A percentile compares a stretch with the other conserved stretches of the same genome.
Conservation (phyloP, 768 basidiomycete genomes). For the Leucocoprinus leucothites region DNA sequence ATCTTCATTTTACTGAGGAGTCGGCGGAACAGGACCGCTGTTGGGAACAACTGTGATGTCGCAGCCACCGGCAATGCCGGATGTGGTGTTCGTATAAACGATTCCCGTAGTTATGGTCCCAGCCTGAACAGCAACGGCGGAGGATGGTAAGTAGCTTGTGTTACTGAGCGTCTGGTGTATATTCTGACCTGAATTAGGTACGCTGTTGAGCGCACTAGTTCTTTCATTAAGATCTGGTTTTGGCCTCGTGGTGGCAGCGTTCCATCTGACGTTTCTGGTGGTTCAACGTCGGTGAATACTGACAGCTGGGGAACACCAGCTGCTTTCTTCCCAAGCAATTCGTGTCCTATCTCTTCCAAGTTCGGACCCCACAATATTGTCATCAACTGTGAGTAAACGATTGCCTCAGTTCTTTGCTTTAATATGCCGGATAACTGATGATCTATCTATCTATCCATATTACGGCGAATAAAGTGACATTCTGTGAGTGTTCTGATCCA, state of each 20-base stretch:
- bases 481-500: slow-evolving; percentile 42
- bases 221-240: slow-evolving; percentile 68
- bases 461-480: slow-evolving; percentile 38
- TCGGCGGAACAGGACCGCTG: slow-evolving; percentile 27
- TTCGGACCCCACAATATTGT: slow-evolving; percentile 61
- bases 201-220: slow-evolving; percentile 57
- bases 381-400: slow-evolving; percentile 45
- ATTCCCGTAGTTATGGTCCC: slow-evolving; percentile 51
- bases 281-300: slow-evolving; percentile 42
- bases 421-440: neutral
- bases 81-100: slow-evolving; percentile 16
- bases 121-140: slow-evolving; percentile 57
- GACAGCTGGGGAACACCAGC: slow-evolving; percentile 55
- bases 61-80: slow-evolving; percentile 41
- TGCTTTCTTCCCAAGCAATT: slow-evolving; percentile 58
- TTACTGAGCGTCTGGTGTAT: neutral
- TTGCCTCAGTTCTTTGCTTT: neutral
- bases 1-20: neutral
- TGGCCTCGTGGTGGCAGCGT: slow-evolving; percentile 51
- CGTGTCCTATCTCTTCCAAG: slow-evolving; percentile 53
- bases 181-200: slow-evolving; percentile 35
- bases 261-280: slow-evolving; percentile 44
- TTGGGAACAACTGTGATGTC: slow-evolving; percentile 46
- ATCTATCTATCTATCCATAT: neutral
- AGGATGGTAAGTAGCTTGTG: slow-evolving; percentile 44